phyloP scores from a whole-genome alignment of 495 filamentous ascomycete genomes.

The Annulohypoxylon moriforme region DNA sequence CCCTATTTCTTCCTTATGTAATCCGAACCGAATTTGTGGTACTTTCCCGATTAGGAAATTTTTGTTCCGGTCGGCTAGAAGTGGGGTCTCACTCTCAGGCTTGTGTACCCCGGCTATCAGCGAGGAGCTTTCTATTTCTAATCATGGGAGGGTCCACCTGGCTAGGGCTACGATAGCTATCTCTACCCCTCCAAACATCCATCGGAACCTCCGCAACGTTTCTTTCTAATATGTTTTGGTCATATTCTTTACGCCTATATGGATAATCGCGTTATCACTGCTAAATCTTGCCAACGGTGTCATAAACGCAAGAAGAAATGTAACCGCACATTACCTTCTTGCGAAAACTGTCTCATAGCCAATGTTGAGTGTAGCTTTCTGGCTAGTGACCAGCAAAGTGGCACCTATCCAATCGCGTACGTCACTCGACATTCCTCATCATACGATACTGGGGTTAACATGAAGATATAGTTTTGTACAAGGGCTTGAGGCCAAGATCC shows the following conservation, averaged over 20 bases:
- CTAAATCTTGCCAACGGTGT: constrained; percentile 53
- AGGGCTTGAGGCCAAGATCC: constrained; percentile 46
- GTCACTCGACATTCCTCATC: constrained; percentile 12
- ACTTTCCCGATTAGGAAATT: not conserved
- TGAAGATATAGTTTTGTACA: constrained; percentile 49
- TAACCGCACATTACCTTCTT: constrained; percentile 51
- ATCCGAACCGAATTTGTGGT: not conserved
- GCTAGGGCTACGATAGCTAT: not conserved
- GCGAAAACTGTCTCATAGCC: constrained; percentile 50
- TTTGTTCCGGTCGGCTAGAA: not conserved
- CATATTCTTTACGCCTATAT: constrained; percentile 2
- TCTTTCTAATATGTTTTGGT: not conserved
- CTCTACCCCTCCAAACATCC: not conserved
- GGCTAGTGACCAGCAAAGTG: constrained; percentile 51
- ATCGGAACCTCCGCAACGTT: constrained; percentile 3
- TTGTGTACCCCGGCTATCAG: not conserved
- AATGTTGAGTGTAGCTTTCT: constrained; percentile 53
- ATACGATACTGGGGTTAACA: constrained; percentile 6
- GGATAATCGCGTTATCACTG: constrained; percentile 19
- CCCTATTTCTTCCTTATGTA: not conserved
- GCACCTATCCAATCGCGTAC: constrained; percentile 53
- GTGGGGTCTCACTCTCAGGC: not conserved
- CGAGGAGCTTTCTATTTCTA: not conserved
- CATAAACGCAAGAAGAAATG: constrained; percentile 56
- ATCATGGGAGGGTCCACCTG: too few relatives aligned